A percentile compares a stretch with the other conserved stretches of the same genome.
These are phyloP conservation scores for Lasiosphaeria ovina DNA, from an alignment of 495 filamentous ascomycete genomes.

Conservation along the genomic window DNA sequence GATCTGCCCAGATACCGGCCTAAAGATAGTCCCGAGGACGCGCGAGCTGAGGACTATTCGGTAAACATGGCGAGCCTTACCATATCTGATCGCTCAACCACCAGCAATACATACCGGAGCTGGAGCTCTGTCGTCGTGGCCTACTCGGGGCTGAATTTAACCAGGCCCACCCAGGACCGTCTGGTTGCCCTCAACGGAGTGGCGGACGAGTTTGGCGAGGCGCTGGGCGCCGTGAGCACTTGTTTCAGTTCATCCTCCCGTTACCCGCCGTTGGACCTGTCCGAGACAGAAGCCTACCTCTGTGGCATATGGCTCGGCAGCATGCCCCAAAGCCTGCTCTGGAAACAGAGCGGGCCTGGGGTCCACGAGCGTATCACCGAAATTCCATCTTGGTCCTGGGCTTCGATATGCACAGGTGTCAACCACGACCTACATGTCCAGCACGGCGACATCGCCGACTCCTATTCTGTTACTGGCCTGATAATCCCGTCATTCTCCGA, in stretches of 20 bases:
- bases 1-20: no score
- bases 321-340: conserved; percentile 1
- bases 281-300: conserved; percentile 12
- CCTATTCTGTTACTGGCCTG: no score
- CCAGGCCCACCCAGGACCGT: conserved; percentile 9
- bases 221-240: not conserved
- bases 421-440: not conserved
- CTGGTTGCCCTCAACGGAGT: conserved; percentile 14
- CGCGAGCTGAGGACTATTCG: not conserved
- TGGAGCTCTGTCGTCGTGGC: conserved; percentile 9
- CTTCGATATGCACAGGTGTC: conserved; percentile 12
- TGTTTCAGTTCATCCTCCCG: not conserved
- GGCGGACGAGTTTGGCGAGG: conserved; percentile 12
- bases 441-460: no score
- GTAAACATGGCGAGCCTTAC: not conserved
- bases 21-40: no score
- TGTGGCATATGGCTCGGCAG: not conserved
- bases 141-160: conserved; percentile 12
- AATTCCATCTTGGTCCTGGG: conserved; percentile 19
- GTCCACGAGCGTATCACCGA: conserved; percentile 4
- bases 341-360: conserved; percentile 7
- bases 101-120: not conserved
- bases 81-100: not conserved
- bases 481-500: not conserved
- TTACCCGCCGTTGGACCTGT: not conserved